A percentile compares a stretch with the other conserved stretches of the same genome.
These are phyloP conservation scores for Paramecium bursaria DNA, from an alignment of 73 alveolate species.

Conservation along the genomic window DNA sequence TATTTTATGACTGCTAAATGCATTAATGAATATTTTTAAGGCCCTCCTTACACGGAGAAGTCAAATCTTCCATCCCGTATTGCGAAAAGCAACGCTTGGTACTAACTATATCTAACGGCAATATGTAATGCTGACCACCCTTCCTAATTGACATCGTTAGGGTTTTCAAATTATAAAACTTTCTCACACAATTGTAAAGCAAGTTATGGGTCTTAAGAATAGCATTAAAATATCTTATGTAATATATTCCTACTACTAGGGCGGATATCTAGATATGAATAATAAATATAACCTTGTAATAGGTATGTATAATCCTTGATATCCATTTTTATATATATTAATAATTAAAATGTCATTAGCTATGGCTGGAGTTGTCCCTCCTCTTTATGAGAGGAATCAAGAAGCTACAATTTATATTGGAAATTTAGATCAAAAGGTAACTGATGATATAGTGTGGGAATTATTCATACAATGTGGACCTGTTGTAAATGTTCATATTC, in stretches of 20 bases:
- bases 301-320: too few relatives aligned
- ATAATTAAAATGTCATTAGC: conserved; percentile 65
- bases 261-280: too few relatives aligned
- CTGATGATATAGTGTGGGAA: conserved; percentile 97
- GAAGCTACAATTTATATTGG: conserved; percentile 83
- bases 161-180: conserved; percentile 5
- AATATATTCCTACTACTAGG: not conserved
- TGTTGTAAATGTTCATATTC: conserved; percentile 98
- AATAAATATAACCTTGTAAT: too few relatives aligned
- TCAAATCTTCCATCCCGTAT: not conserved
- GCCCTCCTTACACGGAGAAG: conserved; percentile 23
- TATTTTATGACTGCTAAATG: conserved; percentile 44
- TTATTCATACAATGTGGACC: conserved; percentile 97
- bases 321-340: too few relatives aligned
- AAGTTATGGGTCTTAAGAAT: not conserved
- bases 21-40: conserved; percentile 15
- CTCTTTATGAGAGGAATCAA: conserved; percentile 65
- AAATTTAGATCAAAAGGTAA: conserved; percentile 90
- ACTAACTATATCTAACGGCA: conserved; percentile 29
- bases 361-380: conserved; percentile 62
- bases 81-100: conserved; percentile 16
- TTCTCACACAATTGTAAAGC: not conserved
- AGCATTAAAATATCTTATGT: conserved; percentile 13
- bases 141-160: conserved; percentile 2
- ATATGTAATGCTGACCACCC: conserved; percentile 39